A percentile compares a stretch with the other conserved stretches of the same genome.
phyloP scores from a whole-genome alignment of 257 asterid genomes.

The Euphrasia confusa region DNA sequence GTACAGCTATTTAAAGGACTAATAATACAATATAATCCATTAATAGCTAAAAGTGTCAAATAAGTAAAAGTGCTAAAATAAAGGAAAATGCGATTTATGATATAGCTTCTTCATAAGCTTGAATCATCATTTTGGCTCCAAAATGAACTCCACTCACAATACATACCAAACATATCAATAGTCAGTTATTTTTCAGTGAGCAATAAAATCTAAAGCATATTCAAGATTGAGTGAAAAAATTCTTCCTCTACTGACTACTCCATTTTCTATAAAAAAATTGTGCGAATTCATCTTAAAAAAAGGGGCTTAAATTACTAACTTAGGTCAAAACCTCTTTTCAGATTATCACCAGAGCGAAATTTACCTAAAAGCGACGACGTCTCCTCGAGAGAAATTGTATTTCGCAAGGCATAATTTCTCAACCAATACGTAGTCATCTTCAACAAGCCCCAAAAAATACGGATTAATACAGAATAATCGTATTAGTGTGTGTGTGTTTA shows the following conservation, averaged over 20 bases:
- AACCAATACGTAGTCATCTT: constrained; percentile 73
- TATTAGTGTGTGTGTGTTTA: not conserved
- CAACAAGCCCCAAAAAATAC: constrained; percentile 15
- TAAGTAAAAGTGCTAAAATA: no score
- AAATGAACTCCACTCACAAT: no score
- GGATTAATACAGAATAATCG: not conserved
- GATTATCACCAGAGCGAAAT: not conserved
- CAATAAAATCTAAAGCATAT: not conserved
- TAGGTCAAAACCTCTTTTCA: not conserved
- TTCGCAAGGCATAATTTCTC: constrained; percentile 77
- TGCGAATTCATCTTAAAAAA: not conserved
- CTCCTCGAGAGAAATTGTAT: constrained; percentile 77
- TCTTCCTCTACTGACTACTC: no score
- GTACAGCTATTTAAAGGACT: no score
- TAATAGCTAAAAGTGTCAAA: no score
- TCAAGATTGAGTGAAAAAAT: not conserved
- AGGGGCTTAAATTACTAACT: not conserved
- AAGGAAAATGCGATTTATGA: no score
- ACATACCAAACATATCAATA: not conserved
- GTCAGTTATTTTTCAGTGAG: not conserved
- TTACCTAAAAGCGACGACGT: constrained; percentile 76
- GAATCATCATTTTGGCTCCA: no score
- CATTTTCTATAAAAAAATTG: not conserved
- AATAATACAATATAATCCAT: no score
- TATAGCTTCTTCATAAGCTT: no score